Evolutionary conservation across 441 rosid species (phyloP).

Genomic region (Populus hybrid): DNA sequence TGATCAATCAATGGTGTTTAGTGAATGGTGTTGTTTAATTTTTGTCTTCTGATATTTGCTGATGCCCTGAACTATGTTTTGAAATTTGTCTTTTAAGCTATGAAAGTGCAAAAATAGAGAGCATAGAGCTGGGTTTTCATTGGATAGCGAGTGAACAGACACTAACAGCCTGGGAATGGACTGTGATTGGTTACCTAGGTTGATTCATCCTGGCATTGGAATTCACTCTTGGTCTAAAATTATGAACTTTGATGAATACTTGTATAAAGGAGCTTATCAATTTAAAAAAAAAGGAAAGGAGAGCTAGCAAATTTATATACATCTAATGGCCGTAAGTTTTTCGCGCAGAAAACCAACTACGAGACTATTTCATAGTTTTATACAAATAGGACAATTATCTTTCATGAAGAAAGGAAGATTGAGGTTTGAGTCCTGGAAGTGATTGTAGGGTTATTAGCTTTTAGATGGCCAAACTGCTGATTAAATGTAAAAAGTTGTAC

Average conservation of each 20-base stretch:
- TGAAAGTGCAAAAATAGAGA: background rate
- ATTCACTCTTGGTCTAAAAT: background rate
- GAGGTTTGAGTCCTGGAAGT: background rate
- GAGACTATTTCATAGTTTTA: background rate
- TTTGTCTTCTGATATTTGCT: background rate
- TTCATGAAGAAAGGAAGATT: background rate
- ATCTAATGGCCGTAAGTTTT: background rate
- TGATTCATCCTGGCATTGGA: background rate
- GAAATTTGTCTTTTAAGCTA: background rate
- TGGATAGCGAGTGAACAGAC: background rate
- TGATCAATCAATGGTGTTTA: background rate
- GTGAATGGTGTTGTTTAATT: background rate
- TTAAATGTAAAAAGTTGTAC: background rate
- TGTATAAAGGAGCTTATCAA: background rate
- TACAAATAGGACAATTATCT: background rate
- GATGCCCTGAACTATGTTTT: background rate
- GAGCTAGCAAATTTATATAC: background rate
- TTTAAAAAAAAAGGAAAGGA: background rate
- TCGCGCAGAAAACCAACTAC: background rate
- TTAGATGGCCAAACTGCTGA: background rate
- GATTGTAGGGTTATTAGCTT: background rate
- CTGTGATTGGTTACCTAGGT: background rate
- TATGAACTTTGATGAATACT: background rate
- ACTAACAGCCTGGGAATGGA: background rate
- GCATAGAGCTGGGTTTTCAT: background rate